Base-by-base conservation (phyloP, 1,284 basidiomycete species). In the Trichosporon ovoides region DNA sequence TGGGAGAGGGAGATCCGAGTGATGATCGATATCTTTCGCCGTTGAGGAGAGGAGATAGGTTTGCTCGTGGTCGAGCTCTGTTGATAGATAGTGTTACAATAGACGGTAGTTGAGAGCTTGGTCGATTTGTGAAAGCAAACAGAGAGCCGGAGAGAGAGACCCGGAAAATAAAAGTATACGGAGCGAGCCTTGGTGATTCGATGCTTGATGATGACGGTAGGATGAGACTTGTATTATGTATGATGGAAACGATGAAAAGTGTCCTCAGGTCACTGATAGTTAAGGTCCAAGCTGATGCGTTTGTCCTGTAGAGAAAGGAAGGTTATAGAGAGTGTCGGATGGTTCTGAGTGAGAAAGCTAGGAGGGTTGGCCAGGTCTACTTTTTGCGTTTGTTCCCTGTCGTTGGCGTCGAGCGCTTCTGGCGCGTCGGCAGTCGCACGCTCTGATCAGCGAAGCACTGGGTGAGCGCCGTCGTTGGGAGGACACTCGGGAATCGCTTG, bases 371-470 rank as follows among this genome's bases (percentile, higher is more conserved):
- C n/a, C 28, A 31, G n/a, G n/a, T n/a, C n/a, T 48, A 59, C 50
- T 55, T 61, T 35, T 61, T 61, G 34, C 53, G 56, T 48, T 56
- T 56, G 33, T 52, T 24, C 2, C n/a, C 43, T 3, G 54, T 33
- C 2, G 48, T 28, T 1, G 31, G 22, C 7, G 20, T 55, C 7
- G 62, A 58, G 11, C 63, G 60, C 50, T 62, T 66, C 38, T 73
- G 70, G 4, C 74, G 57, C 11, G 72, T 80, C 28, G 92, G 89
- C 54, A 95, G 81, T 73, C 93, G 91, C 76, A 93, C 87, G 34
- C 90, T 90, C 80, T 95, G 91, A 68, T 87, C 87, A 18, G 89
- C 89, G 71, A 95, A 87, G n/a, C 88, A 87, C 61, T 91, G 89
- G 24, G 91, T 93, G 34, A 94, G 81, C 13, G 89, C 86, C 36